phyloP scores from a whole-genome alignment of 495 filamentous ascomycete genomes.

The Aspergillus conjunctus region DNA sequence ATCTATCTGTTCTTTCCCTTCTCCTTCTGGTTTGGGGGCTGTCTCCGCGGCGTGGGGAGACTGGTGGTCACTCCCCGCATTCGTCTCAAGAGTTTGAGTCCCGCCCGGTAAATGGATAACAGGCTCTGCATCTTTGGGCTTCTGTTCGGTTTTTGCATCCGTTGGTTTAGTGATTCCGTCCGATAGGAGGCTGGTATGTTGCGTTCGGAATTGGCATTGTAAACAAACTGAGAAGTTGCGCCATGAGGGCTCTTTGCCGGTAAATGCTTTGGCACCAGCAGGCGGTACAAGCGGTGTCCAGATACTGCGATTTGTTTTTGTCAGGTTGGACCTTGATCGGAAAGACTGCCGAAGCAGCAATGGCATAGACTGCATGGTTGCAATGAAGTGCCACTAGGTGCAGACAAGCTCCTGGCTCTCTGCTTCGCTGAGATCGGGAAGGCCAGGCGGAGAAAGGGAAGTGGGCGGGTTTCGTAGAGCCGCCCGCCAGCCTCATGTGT shows the following conservation, averaged over 20 bases:
- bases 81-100: slow-evolving; percentile 21
- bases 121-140: slow-evolving; percentile 20
- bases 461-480: slow-evolving; percentile 7
- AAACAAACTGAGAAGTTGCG: slow-evolving; percentile 43
- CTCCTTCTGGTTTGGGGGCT: slow-evolving; percentile 10
- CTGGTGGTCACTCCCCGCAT: slow-evolving; percentile 28
- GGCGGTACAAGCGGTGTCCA: slow-evolving; percentile 25
- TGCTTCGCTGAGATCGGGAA: slow-evolving; percentile 16
- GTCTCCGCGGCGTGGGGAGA: slow-evolving; percentile 20
- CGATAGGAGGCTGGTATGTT: slow-evolving; percentile 24
- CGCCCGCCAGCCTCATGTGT: not conserved
- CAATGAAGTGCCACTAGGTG: slow-evolving; percentile 23
- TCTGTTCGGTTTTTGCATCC: slow-evolving; percentile 24
- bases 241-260: slow-evolving; percentile 21
- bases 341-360: slow-evolving; percentile 45
- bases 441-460: slow-evolving; percentile 17
- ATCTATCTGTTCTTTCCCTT: slow-evolving; percentile 13
- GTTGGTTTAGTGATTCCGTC: slow-evolving; percentile 31
- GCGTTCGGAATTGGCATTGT: slow-evolving; percentile 44
- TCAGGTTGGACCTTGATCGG: slow-evolving; percentile 32
- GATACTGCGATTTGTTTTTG: slow-evolving; percentile 28
- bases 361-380: slow-evolving; percentile 50
- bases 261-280: slow-evolving; percentile 26
- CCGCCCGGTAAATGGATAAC: slow-evolving; percentile 20
- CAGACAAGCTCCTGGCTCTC: slow-evolving; percentile 18